Evolutionary conservation across 768 basidiomycete species (phyloP), one percentile per base, ranked within the genome.

Genomic region (Tulasnella sp.): DNA sequence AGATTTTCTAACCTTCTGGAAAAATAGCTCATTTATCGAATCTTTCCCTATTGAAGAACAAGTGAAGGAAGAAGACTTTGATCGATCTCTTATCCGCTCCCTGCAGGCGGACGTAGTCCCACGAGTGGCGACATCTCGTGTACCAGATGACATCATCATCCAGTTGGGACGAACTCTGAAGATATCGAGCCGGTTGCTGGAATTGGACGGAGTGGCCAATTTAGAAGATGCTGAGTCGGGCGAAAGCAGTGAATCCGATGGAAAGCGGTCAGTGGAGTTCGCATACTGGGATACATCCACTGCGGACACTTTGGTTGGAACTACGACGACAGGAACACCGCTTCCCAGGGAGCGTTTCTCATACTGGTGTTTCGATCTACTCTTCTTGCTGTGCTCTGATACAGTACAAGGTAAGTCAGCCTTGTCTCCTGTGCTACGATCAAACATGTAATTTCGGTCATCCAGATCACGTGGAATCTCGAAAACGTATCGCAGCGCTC

Each of bases 291-390:
- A 48, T 38, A 7, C 34, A 38, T 38, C 34, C 15, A 38, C 34
- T 7, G 34, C 34, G 15, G 34, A 38, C 15, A 38, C 34, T 7
- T 38, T 38, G 4, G 55, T 59, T 43, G 87, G 86, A 11, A 83
- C 78, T 31, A 89, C 88, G 2, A 78, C 78, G 41, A 69, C 72
- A 9, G 80, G 79, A 0, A 67, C 71, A 12, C 68, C 80, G 22
- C 72, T 85, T 27, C 84, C 85, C 1, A 74, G 91, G 41, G 92
- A 93, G 68, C 77, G 89, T 7, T 93, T 93, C 68, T 84, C 87
- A 5, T 92, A 89, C 72, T 93, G 91, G 91, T 92, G 87, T 67
- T 84, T 93, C 58, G 91, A 94, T 65, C 72, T 92, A 10, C 68
- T 94, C 31, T 92, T 93, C 69, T 67, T 86, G 63, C 75, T 92